Base-by-base conservation (phyloP, 352 stramenopile species). In the Globisporangium abappressorium region DNA sequence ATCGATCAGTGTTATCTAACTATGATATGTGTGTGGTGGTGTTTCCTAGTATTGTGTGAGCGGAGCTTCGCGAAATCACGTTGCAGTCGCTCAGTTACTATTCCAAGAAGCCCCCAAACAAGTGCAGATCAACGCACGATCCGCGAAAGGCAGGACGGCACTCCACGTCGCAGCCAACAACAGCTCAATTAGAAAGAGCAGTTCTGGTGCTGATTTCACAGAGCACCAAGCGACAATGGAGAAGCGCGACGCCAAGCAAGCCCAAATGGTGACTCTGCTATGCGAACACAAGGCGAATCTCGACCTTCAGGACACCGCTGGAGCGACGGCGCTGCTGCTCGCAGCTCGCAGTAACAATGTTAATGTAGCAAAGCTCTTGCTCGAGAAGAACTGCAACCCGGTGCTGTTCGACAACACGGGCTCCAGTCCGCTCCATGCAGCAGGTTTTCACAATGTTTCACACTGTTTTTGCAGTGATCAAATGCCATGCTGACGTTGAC, bases 111-210 rank as follows among this genome's bases (percentile, higher is more conserved):
- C 41, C 4, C 4, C 67, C 9, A 70, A 67, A 4, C 56, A 56
- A 0, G 60, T 77, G 2, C 53, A 79, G 15, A 28, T 90, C 8
- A 79, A 91, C 60, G 65, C 69, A 1, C 66, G 49, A 20, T 87
- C 82, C 12, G 24, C 82, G 0, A 87, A 90, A 75, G 79, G 84
- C 20, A 71, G 81, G 63, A 81, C 81, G 1, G 70, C 84, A 3
- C 65, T 92, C 53, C 84, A 92, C 64, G 49, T 90, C 20, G 61
- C 71, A 15, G 63, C 63, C 18, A 55, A 38, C 18, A 41, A 53
- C 5, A 15, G 77, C 66, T 58, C 72, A 57, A 56, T 36, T 66
- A 5, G 24, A 65, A 73, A 8, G 36, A 43, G 15, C 57, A 24
- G 47, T 11, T 36, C 11, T 20, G n/a, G 3, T 38, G 59, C 5